Conservation (phyloP, 305 asterid genomes). For the Fraxinus nigra region DNA sequence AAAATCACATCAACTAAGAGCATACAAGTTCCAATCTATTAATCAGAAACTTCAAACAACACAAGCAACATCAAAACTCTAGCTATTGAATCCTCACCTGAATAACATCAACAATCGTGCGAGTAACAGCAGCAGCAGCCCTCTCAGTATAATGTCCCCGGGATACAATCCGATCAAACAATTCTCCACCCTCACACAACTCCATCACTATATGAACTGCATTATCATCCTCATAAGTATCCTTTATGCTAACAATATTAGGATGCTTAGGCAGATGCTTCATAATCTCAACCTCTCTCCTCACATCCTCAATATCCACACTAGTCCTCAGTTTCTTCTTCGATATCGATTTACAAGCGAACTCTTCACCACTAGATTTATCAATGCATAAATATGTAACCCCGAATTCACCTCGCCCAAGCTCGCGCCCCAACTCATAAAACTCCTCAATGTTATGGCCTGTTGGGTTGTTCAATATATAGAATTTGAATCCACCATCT, state of each 20-base stretch:
- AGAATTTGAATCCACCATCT: constrained; percentile 41
- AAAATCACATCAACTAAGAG: not conserved
- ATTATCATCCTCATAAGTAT: constrained; percentile 74
- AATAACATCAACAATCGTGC: constrained; percentile 80
- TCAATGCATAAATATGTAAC: constrained; percentile 71
- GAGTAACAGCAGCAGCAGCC: constrained; percentile 77
- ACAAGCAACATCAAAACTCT: not conserved
- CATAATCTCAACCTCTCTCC: constrained; percentile 87
- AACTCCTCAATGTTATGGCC: constrained; percentile 57
- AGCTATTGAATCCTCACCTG: constrained; percentile 45
- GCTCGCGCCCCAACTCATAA: constrained; percentile 73
- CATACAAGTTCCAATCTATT: not conserved
- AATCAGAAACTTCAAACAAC: not conserved
- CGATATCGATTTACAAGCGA: constrained; percentile 77
- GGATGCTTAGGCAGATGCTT: constrained; percentile 70
- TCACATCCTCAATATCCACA: constrained; percentile 83
- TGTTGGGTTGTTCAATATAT: constrained; percentile 59
- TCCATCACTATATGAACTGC: constrained; percentile 89
- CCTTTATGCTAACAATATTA: constrained; percentile 70
- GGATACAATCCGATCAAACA: constrained; percentile 76
- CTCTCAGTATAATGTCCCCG: constrained; percentile 84
- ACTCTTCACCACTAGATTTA: constrained; percentile 47
- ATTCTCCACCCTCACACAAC: constrained; percentile 84
- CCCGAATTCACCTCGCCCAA: constrained; percentile 84
- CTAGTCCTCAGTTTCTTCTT: constrained; percentile 79